Evolutionary conservation across 1,284 basidiomycete species (phyloP), one percentile per base, ranked within the genome.

Genomic region (Filobasidium uniguttulatum): DNA sequence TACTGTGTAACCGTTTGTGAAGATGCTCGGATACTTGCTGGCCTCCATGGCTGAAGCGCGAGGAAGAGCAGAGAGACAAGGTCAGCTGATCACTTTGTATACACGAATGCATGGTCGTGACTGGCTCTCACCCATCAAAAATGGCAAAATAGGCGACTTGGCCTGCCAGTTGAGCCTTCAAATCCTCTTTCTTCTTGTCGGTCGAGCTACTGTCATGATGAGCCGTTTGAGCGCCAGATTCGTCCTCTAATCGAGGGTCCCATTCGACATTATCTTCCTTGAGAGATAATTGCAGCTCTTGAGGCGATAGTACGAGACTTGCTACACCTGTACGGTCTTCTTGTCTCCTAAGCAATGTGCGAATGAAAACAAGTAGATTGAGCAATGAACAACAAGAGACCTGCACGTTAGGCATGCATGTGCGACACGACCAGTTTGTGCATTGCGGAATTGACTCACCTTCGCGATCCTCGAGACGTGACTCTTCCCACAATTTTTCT

Each of bases 91-190:
- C 35, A 28, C 29, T n/a, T 17, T 26, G 20, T 20, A 23, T 26
- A 28, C 22, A 17, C 25, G 17, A 30, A 22, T n/a, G 35, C 43
- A 15, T 9, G 5, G 17, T 34, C 25, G n/a, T 17, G 22, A 22
- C 25, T 29, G 5, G n/a, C 3, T 25, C 76, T 52, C 59, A 85
- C 85, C 88, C 88, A 54, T 91, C 88, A 65, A 86, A 93, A 50
- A 93, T 82, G 15, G 86, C 88, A 36, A 88, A 79, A 58, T 83
- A 87, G 3, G 85, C 75, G 5, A 82, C 82, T 66, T 91, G 86
- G n/a, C 77, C 69, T 4, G 81, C 74, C 31, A 84, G 70, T 0
- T 72, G n/a, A n/a, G n/a, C n/a, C n/a, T n/a, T n/a, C n/a, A n/a
- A n/a, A n/a, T n/a, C n/a, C n/a, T n/a, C n/a, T n/a, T n/a, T n/a